Conservation (phyloP, 139 green algal genomes). For the Picochlorum sp. region DNA sequence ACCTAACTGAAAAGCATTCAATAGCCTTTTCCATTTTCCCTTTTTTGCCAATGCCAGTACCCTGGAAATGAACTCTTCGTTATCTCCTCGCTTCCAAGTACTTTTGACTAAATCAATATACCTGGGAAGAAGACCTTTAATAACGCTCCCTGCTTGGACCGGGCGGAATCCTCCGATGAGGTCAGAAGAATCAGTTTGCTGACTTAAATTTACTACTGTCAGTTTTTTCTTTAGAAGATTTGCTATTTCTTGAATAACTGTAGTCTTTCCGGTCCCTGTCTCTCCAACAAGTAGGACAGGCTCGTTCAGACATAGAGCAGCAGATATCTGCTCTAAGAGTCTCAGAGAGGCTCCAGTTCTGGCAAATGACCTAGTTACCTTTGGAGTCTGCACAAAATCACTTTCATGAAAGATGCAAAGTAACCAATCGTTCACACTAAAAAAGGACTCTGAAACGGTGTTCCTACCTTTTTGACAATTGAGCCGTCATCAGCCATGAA, state of each 20-base stretch:
- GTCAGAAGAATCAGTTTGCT: slow-evolving; percentile 92
- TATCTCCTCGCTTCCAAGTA: slow-evolving; percentile 63
- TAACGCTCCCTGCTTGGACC: slow-evolving; percentile 56
- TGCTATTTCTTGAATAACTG: slow-evolving; percentile 72
- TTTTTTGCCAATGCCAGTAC: slow-evolving; percentile 59
- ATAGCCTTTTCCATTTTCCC: slow-evolving; percentile 72
- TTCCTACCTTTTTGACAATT: too few species aligned
- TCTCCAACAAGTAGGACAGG: slow-evolving; percentile 96
- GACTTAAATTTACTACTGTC: slow-evolving; percentile 91
- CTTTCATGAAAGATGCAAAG: slow-evolving; percentile 8
- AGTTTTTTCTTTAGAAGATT: slow-evolving; percentile 53
- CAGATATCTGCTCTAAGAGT: slow-evolving; percentile 79
- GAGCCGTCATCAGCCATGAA: too few species aligned
- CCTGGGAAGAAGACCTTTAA: slow-evolving; percentile 54
- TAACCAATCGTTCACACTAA: not conserved
- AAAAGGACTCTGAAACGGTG: too few species aligned
- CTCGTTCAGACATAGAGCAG: slow-evolving; percentile 51
- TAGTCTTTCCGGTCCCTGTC: slow-evolving; percentile 96
- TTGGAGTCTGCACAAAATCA: not conserved
- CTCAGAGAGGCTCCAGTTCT: slow-evolving; percentile 70
- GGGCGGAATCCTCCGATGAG: slow-evolving; percentile 94
- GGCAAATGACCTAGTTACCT: too few species aligned
- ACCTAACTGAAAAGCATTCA: slow-evolving; percentile 73
- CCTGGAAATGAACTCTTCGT: slow-evolving; percentile 67
- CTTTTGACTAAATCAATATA: slow-evolving; percentile 52